Percentiles rank a stretch among this genome's conserved stretches.
These are phyloP conservation scores for Xylaria sp. DNA, from an alignment of 2,329 filamentous ascomycete genomes.

Conservation along the genomic window DNA sequence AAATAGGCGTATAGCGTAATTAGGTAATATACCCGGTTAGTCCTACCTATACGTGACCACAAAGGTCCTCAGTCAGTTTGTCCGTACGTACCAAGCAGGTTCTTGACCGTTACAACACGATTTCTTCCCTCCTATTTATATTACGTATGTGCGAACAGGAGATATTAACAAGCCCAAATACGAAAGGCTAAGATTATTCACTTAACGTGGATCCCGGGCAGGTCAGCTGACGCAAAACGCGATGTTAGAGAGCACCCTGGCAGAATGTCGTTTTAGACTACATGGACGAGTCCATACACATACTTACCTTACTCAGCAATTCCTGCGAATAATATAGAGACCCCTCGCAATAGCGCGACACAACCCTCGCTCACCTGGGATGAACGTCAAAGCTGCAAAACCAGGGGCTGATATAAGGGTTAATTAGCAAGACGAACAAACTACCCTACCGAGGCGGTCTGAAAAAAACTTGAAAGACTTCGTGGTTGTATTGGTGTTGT, in stretches of 20 bases:
- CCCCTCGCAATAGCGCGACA: constrained; percentile 14
- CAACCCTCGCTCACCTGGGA: constrained; percentile 6
- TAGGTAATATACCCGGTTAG: too few species aligned
- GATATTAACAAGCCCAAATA: neutral
- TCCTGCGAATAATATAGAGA: neutral
- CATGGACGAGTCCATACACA: neutral
- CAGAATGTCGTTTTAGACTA: constrained; percentile 16
- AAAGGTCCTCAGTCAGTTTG: too few species aligned
- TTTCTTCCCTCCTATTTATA: too few species aligned
- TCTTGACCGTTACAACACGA: too few species aligned
- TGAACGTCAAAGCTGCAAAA: constrained; percentile 14
- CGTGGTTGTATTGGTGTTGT: too few species aligned
- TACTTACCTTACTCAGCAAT: neutral
- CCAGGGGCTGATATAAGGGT: neutral
- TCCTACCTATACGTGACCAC: too few species aligned
- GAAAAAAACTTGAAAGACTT: too few species aligned
- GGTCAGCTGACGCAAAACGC: constrained; percentile 25
- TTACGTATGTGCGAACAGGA: neutral
- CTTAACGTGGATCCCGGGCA: neutral
- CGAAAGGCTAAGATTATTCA: neutral
- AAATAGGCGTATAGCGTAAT: too few species aligned
- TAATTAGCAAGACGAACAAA: neutral
- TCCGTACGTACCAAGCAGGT: too few species aligned
- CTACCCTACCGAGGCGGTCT: neutral
- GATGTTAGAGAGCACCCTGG: neutral